Conservation (phyloP, 2,329 filamentous ascomycete species). For the Talaromyces piceae region DNA sequence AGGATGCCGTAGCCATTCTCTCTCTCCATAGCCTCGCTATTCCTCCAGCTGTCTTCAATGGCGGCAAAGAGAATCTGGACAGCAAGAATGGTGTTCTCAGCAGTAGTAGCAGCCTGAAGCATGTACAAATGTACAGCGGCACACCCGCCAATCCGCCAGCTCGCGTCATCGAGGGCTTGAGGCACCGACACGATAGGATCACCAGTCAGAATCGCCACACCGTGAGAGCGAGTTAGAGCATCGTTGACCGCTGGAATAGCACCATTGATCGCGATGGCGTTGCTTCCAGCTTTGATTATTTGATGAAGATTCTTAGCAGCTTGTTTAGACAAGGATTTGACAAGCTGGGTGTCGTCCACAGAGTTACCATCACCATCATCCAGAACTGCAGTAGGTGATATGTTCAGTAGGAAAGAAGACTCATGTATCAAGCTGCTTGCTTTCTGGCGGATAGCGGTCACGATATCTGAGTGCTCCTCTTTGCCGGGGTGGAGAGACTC, state of each 20-base stretch:
- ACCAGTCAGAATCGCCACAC: slow-evolving; percentile 74
- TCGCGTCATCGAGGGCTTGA: slow-evolving; percentile 79
- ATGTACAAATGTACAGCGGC: slow-evolving; percentile 77
- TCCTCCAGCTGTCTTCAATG: slow-evolving; percentile 87
- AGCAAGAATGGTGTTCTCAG: slow-evolving; percentile 65
- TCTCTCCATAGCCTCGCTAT: slow-evolving; percentile 96
- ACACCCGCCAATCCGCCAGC: slow-evolving; percentile 90
- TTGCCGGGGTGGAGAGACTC: slow-evolving; percentile 84
- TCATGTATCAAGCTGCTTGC: slow-evolving; percentile 78
- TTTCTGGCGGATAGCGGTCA: slow-evolving; percentile 77
- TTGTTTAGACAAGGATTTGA: slow-evolving; percentile 66
- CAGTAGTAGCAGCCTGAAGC: slow-evolving; percentile 65
- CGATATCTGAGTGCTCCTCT: slow-evolving; percentile 84
- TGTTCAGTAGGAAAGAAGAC: slow-evolving; percentile 70
- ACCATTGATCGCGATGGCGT: slow-evolving; percentile 78
- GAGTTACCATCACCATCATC: slow-evolving; percentile 70
- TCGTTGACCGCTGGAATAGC: slow-evolving; percentile 83
- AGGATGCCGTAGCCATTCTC: slow-evolving; percentile 90
- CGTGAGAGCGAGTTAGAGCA: slow-evolving; percentile 71
- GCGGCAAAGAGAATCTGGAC: slow-evolving; percentile 79
- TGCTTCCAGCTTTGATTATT: slow-evolving; percentile 64
- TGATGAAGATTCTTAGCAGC: slow-evolving; percentile 62
- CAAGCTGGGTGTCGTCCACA: slow-evolving; percentile 63
- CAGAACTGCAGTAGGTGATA: slow-evolving; percentile 72
- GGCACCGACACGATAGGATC: slow-evolving; percentile 74